Evolutionary conservation across 208 protist species (phyloP), one percentile per base, ranked within the genome.

Genomic region (Wallacemonas sp.): DNA sequence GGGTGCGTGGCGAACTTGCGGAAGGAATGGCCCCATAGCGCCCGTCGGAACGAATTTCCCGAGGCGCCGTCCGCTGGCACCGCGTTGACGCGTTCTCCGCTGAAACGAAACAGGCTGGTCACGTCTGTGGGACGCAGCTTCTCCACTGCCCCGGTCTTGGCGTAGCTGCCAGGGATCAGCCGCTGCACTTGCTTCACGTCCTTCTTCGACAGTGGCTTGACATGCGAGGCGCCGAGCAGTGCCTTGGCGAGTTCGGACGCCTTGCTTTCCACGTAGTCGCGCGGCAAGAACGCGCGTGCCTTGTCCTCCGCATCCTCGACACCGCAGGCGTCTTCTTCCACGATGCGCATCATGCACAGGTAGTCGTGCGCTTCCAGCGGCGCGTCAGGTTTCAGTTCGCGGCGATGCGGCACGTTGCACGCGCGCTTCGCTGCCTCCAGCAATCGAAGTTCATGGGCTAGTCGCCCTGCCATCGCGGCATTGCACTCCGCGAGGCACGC

Each of bases 281-380:
- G 74, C 0, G 87, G 85, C 44, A 96, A 79, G 50, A 79, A 96
- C 2, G 91, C 67, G 8, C 82, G 81, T 1, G 85, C 82, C 59
- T 87, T 73, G 78, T 86, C 91, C 66, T 96, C 87, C 4, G 81
- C 87, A 50, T 96, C 87, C 32, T 50, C 58, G 37, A 91, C 58
- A 19, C 71, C 79, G 55, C 70, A 65, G 26, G 54, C 34, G 66
- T 93, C 83, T 61, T 93, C 90, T 57, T 94, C 91, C 13, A 89
- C 87, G 1, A 91, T 50, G 19, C 91, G 83, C 91, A 96, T 96
- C 87, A 96, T 93, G 71, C 84, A 94, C n/a, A 90, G 61, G 50
- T 79, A 79, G 64, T 96, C 91, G 55, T 89, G 82, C 10, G 81
- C 44, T 44, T 93, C 84, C 21, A 96, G 76, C 39, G 81, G 68